Percentiles rank a stretch among this genome's conserved stretches.
These are phyloP conservation scores for Monilinia aucupariae DNA, from an alignment of 2,329 filamentous ascomycete genomes.

Conservation along the genomic window DNA sequence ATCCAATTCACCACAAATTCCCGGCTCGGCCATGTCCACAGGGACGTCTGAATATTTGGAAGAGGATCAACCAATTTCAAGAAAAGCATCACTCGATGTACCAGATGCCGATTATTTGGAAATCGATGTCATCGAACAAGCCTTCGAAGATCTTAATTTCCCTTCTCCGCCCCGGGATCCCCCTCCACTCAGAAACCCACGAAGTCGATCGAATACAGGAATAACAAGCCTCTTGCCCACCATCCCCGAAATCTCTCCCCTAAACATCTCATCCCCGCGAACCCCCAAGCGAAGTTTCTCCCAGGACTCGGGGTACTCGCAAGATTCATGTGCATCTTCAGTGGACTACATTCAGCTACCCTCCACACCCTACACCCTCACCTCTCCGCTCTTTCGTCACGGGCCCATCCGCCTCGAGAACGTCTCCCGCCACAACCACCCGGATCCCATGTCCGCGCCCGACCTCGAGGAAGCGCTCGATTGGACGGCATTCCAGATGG, in stretches of 20 bases:
- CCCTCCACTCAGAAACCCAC: conserved; percentile 35
- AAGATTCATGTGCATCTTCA: conserved; percentile 1
- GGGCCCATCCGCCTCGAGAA: conserved; percentile 48
- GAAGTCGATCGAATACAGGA: conserved; percentile 20
- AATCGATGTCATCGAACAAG: conserved; percentile 16
- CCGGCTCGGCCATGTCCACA: background rate
- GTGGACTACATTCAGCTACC: conserved; percentile 37
- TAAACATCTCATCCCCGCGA: conserved; percentile 15
- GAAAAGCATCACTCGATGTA: background rate
- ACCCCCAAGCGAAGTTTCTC: conserved; percentile 9
- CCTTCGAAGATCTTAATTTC: conserved; percentile 29
- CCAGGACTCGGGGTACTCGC: conserved; percentile 9
- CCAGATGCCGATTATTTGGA: background rate
- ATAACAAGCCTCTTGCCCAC: conserved; percentile 36
- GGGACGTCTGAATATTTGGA: background rate
- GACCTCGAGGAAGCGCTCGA: conserved; percentile 48
- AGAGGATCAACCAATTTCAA: background rate
- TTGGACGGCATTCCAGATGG: conserved; percentile 62
- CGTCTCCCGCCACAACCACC: conserved; percentile 40
- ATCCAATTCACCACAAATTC: conserved; percentile 20
- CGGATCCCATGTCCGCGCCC: conserved; percentile 18
- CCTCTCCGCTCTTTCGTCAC: conserved; percentile 47
- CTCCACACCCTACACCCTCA: conserved; percentile 44
- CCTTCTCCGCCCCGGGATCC: conserved; percentile 35
- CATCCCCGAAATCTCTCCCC: conserved; percentile 39